Evolutionary conservation across 495 filamentous ascomycete genomes (phyloP), one percentile per base, ranked within the genome.

Genomic region (Aspergillus ellipticus): DNA sequence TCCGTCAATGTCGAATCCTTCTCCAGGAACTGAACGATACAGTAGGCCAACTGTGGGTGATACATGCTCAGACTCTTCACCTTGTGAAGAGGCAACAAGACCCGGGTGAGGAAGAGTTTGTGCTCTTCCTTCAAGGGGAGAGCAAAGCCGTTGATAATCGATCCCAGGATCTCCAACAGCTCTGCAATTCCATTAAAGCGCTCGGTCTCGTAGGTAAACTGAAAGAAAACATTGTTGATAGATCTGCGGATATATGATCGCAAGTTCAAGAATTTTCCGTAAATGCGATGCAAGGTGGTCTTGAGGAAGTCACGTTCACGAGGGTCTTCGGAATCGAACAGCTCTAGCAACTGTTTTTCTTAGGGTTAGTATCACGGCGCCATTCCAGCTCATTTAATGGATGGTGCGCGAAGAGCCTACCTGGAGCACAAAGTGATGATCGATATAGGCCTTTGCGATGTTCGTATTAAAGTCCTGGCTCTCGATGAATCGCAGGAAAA

Each of bases 391-490:
- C 15, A 4, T 17, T 15, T 8, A 28, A 15, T 28, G 55, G 13
- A 26, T 13, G 17, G 41, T 31, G 6, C 26, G 15, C 21, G 16
- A 52, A 56, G 72, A 70, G 24, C 45, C 21, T 75, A 89, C 85
- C 77, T 95, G 92, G 21, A 97, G 82, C 11, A 99, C 94, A 66
- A 99, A 99, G 67, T 88, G 87, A 69, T 99, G 94, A 62, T 99
- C 94, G 62, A 99, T 99, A 70, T 94, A 96, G 26, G 89, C 86
- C 70, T 99, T 99, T n/a, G 95, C 94, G 61, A 96, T 96, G 71
- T 99, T 99, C 31, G 94, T 99, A 73, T 99, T 99, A 84, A 99
- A 99, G 67, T 99, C 94, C 70, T 97, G 95, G 70, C 94, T 99
- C 67, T 99, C 94, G 63, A 99, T 99, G 74, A 97, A 99, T 46